Evolutionary conservation across 257 asterid genomes (phyloP).

Genomic region (Verbena officinalis): DNA sequence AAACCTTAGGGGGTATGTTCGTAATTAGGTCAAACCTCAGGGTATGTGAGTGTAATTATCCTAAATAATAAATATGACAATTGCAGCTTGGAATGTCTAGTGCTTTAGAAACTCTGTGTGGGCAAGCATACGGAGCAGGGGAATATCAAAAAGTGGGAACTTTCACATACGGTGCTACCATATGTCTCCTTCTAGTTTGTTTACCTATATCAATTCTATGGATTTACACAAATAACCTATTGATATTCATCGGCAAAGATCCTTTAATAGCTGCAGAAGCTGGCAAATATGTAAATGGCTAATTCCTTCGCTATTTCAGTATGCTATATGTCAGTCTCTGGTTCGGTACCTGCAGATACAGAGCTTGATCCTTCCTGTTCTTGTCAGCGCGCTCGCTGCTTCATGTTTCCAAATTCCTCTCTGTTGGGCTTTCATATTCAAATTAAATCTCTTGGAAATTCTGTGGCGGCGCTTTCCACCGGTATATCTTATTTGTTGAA

Average conservation of each 20-base stretch:
- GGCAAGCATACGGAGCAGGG: background rate
- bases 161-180: slow-evolving; percentile 24
- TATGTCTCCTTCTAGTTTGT: slow-evolving; percentile 10
- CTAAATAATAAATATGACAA: too few species aligned
- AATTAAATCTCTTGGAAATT: slow-evolving; percentile 26
- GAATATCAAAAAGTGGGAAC: slow-evolving; percentile 24
- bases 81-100: background rate
- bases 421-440: slow-evolving; percentile 34
- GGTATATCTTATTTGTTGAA: slow-evolving; percentile 31
- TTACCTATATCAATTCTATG: slow-evolving; percentile 31
- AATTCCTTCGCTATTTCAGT: slow-evolving; percentile 32
- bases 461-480: slow-evolving; percentile 34
- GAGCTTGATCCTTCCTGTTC: slow-evolving; percentile 33
- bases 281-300: slow-evolving; percentile 24
- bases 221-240: slow-evolving; percentile 27
- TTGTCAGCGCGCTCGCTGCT: slow-evolving; percentile 12
- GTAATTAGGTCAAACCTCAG: too few species aligned
- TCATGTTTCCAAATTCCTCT: slow-evolving; percentile 27
- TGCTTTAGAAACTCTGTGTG: background rate
- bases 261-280: slow-evolving; percentile 26
- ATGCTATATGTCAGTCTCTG: slow-evolving; percentile 22
- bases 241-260: slow-evolving; percentile 30
- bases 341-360: slow-evolving; percentile 33
- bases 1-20: too few species aligned
- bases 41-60: too few species aligned